phyloP scores from a whole-genome alignment of 768 basidiomycete species.

The Pleurotus tuber-regium region DNA sequence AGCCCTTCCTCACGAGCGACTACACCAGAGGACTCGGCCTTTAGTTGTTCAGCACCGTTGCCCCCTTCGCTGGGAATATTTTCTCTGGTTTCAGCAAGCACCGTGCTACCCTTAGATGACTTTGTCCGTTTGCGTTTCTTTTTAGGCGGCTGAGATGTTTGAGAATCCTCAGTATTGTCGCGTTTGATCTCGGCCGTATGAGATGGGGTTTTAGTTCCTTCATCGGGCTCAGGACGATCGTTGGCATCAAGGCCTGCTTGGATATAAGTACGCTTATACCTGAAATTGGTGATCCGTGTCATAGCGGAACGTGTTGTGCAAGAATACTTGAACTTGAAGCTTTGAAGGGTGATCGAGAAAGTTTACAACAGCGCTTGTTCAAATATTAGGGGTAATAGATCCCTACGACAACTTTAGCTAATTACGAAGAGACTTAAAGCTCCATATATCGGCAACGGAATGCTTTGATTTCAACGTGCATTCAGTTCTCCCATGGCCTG shows the following conservation, averaged over 20 bases:
- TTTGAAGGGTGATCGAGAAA: no score
- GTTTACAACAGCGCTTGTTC: no score
- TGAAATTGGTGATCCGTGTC: conserved; percentile 75
- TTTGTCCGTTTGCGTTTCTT: conserved; percentile 61
- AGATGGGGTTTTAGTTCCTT: conserved; percentile 2
- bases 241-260: conserved; percentile 52
- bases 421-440: no score
- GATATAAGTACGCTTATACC: conserved; percentile 69
- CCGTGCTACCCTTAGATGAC: conserved; percentile 32
- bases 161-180: conserved; percentile 13
- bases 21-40: conserved; percentile 16
- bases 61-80: conserved; percentile 10
- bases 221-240: conserved; percentile 10
- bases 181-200: conserved; percentile 7
- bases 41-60: no score
- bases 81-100: conserved; percentile 14
- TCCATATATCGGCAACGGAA: no score
- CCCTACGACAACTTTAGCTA: no score
- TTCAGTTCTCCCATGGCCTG: conserved; percentile 41
- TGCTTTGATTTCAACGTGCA: no score
- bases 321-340: no score
- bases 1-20: conserved; percentile 2
- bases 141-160: conserved; percentile 33
- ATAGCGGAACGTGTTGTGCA: conserved; percentile 37
- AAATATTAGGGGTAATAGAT: no score